Evolutionary conservation across 2,329 filamentous ascomycete genomes (phyloP), one percentile per base, ranked within the genome.

Genomic region (Leptosphaerulina australis): DNA sequence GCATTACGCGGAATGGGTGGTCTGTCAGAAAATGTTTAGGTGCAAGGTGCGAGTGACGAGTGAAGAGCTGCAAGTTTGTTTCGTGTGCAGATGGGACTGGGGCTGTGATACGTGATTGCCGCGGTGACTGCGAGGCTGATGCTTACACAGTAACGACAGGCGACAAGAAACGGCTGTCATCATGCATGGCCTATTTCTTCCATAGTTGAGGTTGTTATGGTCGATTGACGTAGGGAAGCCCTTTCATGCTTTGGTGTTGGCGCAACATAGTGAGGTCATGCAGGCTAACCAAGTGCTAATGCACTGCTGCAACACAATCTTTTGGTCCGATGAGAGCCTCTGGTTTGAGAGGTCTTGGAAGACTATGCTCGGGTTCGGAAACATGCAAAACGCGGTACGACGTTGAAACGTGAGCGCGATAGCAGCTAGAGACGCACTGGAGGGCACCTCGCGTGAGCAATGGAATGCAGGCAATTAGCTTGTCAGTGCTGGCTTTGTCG

Each of bases 201-300:
- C 20, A 18, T 33, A 21, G 21, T 7, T 11, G 22, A 12, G 21
- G 31, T 12, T 40, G 40, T n/a, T 54, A 46, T 26, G 40, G 24
- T 8, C 25, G 41, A 21, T 38, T 48, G 52, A 55, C 52, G 43
- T 55, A 45, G 40, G 36, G 38, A 38, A 24, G 18, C 37, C 21
- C 45, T 44, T 45, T 46, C 31, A 47, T 41, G 38, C 15, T 22
- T 34, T 51, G 55, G 55, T 55, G 31, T 35, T 17, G 49, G 33
- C 24, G 50, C 50, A 17, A 55, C 41, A 36, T 59, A 49, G 54
- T 65, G 62, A 65, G 59, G 61, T 65, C 60, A 55, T 58, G 53
- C 35, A 31, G 18, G 45, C 57, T 56, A 55, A 40, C 12, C 12
- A 15, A 35, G 35, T 17, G 53, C 60, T 52, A 63, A 54, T 44